Conservation (phyloP, 2,329 filamentous ascomycete genomes). For the Cyphellophora attinorum region DNA sequence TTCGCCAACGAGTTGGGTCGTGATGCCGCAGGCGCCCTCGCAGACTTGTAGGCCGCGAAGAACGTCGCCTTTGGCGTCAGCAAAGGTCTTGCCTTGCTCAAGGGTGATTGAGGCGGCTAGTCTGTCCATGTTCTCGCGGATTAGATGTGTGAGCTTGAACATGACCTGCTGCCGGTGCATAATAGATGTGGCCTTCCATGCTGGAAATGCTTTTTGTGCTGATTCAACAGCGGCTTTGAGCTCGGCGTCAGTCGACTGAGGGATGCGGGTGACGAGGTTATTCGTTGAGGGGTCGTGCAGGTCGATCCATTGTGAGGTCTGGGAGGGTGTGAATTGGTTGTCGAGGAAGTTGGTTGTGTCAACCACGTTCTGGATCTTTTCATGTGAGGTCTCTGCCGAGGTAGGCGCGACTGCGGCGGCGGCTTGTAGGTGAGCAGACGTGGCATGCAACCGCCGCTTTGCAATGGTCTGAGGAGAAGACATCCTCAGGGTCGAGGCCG, state of each 20-base stretch:
- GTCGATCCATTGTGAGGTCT: slow-evolving; percentile 53
- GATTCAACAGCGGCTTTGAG: slow-evolving; percentile 52
- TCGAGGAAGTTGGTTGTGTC: slow-evolving; percentile 57
- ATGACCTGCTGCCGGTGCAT: slow-evolving; percentile 54
- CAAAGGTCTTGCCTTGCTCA: slow-evolving; percentile 61
- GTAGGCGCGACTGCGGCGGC: slow-evolving; percentile 47
- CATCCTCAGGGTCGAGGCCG: slow-evolving; percentile 14
- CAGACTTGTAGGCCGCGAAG: slow-evolving; percentile 57
- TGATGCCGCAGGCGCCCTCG: slow-evolving; percentile 58
- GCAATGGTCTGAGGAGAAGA: slow-evolving; percentile 15
- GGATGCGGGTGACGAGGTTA: slow-evolving; percentile 56
- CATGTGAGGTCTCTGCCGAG: slow-evolving; percentile 40
- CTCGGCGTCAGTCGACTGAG: slow-evolving; percentile 56
- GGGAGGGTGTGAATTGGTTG: slow-evolving; percentile 51
- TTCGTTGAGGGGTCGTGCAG: slow-evolving; percentile 57
- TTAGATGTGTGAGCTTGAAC: slow-evolving; percentile 56
- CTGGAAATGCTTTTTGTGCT: slow-evolving; percentile 53
- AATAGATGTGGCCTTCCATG: slow-evolving; percentile 52
- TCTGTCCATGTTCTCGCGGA: slow-evolving; percentile 56
- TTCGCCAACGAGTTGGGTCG: slow-evolving; percentile 55
- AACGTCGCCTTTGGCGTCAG: slow-evolving; percentile 58
- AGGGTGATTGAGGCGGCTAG: slow-evolving; percentile 56
- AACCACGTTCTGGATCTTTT: slow-evolving; percentile 43
- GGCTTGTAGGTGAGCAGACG: slow-evolving; percentile 42
- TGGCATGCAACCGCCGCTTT: slow-evolving; percentile 39